Conservation (phyloP, 2,329 filamentous ascomycete genomes). For the Aspergillus eucalypticola region DNA sequence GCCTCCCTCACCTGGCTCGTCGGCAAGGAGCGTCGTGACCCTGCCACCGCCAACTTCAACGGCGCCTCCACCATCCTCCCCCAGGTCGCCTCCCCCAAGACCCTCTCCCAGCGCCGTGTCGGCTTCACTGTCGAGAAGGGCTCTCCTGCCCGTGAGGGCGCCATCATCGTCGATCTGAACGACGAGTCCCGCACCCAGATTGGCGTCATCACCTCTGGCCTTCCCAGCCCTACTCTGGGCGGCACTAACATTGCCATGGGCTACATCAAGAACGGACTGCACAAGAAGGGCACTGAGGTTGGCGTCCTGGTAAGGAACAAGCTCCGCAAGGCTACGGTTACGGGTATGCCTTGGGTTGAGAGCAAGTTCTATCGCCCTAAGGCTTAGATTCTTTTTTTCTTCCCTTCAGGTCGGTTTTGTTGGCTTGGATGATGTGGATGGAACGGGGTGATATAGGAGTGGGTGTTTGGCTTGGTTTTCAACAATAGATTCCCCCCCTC, state of each 20-base stretch:
- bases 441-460: not conserved
- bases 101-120: constrained; percentile 71
- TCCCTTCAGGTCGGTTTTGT: no score
- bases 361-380: constrained; percentile 67
- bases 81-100: constrained; percentile 65
- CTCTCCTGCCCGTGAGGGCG: constrained; percentile 86
- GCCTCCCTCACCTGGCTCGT: constrained; percentile 77
- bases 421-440: not conserved
- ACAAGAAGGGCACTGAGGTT: constrained; percentile 82
- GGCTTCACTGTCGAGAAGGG: constrained; percentile 77
- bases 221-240: constrained; percentile 80
- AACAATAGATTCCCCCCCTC: constrained; percentile 4
- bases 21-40: constrained; percentile 69
- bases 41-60: constrained; percentile 69
- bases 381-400: not conserved
- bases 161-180: constrained; percentile 65
- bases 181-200: constrained; percentile 64
- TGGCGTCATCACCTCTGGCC: constrained; percentile 83
- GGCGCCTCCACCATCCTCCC: constrained; percentile 75
- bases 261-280: constrained; percentile 76
- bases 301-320: constrained; percentile 76
- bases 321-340: constrained; percentile 70
- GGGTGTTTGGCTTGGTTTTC: constrained; percentile 1
- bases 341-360: constrained; percentile 86
- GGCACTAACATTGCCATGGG: constrained; percentile 93